Conservation (phyloP, 495 filamentous ascomycete species). For the Chaetomidium leptoderma region DNA sequence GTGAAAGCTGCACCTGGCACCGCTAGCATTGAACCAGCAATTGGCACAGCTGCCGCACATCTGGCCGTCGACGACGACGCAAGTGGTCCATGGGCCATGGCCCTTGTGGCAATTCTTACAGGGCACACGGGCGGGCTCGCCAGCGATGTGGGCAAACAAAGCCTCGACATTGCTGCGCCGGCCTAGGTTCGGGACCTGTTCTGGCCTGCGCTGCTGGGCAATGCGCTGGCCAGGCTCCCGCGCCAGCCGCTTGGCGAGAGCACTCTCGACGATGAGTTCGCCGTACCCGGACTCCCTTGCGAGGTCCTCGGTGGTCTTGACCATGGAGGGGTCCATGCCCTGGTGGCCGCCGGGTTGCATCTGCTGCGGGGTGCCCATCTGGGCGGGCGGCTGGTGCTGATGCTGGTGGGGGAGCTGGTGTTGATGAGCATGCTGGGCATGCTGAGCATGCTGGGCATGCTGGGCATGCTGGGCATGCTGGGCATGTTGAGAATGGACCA, state of each 20-base stretch:
- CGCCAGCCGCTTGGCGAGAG: constrained; percentile 44
- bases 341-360: constrained; percentile 34
- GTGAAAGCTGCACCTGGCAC: constrained; percentile 49
- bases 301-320: constrained; percentile 39
- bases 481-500: constrained; percentile 28
- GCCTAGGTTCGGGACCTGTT: constrained; percentile 42
- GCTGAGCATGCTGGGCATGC: constrained; percentile 15
- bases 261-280: constrained; percentile 44
- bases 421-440: constrained; percentile 26
- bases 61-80: constrained; percentile 47
- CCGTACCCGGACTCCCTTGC: constrained; percentile 41
- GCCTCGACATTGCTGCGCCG: constrained; percentile 50
- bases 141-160: constrained; percentile 48
- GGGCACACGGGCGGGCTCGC: constrained; percentile 38
- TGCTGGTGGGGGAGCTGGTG: constrained; percentile 25
- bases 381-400: constrained; percentile 21
- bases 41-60: constrained; percentile 52
- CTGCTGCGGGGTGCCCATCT: constrained; percentile 27
- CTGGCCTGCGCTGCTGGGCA: constrained; percentile 43
- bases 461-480: constrained; percentile 20
- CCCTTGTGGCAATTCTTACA: constrained; percentile 53
- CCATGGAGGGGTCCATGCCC: constrained; percentile 28
- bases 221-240: constrained; percentile 42
- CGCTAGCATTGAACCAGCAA: constrained; percentile 51
- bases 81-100: constrained; percentile 47